Evolutionary conservation across 1,284 basidiomycete genomes (phyloP).

Genomic region (Heterobasidion annosum): DNA sequence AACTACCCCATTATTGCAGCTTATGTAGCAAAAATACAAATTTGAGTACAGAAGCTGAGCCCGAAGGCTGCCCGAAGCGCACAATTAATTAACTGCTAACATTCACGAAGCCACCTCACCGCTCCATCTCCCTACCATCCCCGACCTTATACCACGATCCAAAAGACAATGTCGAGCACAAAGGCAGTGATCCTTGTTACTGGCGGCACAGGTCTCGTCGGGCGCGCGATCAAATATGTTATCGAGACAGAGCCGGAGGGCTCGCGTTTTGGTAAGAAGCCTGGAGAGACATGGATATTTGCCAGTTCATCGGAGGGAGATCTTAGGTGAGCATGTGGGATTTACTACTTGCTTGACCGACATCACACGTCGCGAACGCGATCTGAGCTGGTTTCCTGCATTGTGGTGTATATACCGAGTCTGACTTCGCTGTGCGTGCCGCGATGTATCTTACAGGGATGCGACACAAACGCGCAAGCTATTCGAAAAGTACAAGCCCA

Average conservation of each 20-base stretch:
- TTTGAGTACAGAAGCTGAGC: no score
- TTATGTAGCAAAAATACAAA: no score
- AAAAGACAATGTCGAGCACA: constrained; percentile 1
- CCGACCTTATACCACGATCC: neutral
- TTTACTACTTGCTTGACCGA: neutral
- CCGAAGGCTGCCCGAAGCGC: no score
- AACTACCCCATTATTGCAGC: no score
- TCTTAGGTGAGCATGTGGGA: constrained; percentile 41
- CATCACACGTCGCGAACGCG: neutral
- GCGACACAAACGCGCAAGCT: constrained; percentile 52
- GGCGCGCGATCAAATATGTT: constrained; percentile 70
- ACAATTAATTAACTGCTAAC: no score
- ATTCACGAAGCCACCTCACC: no score
- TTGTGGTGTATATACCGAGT: neutral
- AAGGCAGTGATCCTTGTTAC: constrained; percentile 64
- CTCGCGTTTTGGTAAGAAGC: constrained; percentile 66
- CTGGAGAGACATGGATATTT: constrained; percentile 82
- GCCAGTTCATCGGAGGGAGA: constrained; percentile 69
- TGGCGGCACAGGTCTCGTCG: constrained; percentile 82
- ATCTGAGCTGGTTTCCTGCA: neutral
- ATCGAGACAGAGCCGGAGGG: constrained; percentile 71
- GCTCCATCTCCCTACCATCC: neutral
- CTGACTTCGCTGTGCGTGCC: neutral
- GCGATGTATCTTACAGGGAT: constrained; percentile 34
- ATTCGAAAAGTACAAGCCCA: constrained; percentile 84